These are phyloP conservation scores for Pythium vanterpoolii DNA, from an alignment of 352 stramenopile genomes.

Conservation along the genomic window DNA sequence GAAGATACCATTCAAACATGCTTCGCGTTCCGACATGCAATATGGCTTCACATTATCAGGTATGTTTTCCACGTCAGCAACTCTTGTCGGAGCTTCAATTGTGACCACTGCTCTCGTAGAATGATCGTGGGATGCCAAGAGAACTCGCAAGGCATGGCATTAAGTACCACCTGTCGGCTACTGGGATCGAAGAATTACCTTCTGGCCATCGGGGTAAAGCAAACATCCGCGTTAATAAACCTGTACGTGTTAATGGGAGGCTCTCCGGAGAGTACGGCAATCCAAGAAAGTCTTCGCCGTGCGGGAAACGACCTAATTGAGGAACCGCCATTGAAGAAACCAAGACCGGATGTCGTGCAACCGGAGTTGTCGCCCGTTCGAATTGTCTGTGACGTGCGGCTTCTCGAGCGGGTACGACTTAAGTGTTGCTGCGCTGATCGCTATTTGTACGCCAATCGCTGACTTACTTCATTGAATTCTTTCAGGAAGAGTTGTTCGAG, in stretches of 20 bases:
- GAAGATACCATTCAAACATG: conserved; percentile 54
- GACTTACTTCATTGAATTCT: background rate
- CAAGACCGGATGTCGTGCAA: background rate
- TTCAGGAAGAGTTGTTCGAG: conserved; percentile 59
- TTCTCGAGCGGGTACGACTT: conserved; percentile 35
- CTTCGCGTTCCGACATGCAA: conserved; percentile 48
- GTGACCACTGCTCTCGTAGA: background rate
- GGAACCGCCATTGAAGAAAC: conserved; percentile 7
- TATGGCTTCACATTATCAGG: conserved; percentile 64
- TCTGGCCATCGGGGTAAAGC: background rate
- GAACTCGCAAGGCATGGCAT: background rate
- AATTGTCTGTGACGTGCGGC: conserved; percentile 36
- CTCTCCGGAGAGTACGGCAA: background rate
- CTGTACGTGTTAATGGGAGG: background rate
- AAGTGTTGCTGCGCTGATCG: background rate
- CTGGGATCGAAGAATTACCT: conserved; percentile 5
- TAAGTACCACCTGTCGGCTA: background rate
- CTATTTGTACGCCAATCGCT: background rate
- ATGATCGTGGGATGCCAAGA: background rate
- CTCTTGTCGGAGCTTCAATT: background rate
- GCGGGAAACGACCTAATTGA: background rate
- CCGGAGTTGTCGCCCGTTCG: conserved; percentile 24
- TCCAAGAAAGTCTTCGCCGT: background rate
- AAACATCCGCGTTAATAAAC: background rate
- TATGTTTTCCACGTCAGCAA: conserved; percentile 15